phyloP scores from a whole-genome alignment of 2,329 filamentous ascomycete species.

The Alternaria sp. region DNA sequence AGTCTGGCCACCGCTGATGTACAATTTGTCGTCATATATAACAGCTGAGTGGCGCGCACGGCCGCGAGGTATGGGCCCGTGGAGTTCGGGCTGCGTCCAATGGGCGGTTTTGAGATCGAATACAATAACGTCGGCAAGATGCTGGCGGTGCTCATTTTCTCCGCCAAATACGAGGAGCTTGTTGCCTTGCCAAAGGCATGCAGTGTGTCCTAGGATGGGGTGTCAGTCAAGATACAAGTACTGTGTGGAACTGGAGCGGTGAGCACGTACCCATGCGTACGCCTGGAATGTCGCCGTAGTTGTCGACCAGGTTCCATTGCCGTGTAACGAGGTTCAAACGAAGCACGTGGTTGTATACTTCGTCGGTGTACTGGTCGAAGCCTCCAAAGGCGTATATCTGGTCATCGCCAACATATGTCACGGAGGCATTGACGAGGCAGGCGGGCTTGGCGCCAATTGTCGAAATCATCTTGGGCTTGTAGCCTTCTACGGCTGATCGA shows the following conservation, averaged over 20 bases:
- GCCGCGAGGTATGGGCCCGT: constrained; percentile 85
- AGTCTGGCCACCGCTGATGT: constrained; percentile 94
- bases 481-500: constrained; percentile 71
- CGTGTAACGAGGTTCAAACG: constrained; percentile 85
- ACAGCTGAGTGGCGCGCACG: constrained; percentile 93
- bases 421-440: constrained; percentile 96
- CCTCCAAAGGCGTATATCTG: constrained; percentile 98
- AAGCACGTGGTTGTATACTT: constrained; percentile 98
- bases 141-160: constrained; percentile 96
- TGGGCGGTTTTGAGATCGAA: constrained; percentile 94
- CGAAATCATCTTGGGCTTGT: constrained; percentile 81
- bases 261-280: constrained; percentile 84
- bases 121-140: constrained; percentile 93
- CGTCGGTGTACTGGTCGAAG: constrained; percentile 98
- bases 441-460: constrained; percentile 75
- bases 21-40: constrained; percentile 94
- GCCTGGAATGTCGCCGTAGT: constrained; percentile 97
- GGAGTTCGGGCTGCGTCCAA: constrained; percentile 92
- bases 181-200: constrained; percentile 90
- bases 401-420: constrained; percentile 98
- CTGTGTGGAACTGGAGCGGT: not conserved
- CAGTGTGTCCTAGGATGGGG: constrained; percentile 77
- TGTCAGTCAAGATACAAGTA: constrained; percentile 20
- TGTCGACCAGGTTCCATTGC: constrained; percentile 96
- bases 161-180: constrained; percentile 98